A percentile compares a stretch with the other conserved stretches of the same genome.
phyloP scores from a whole-genome alignment of 108 stramenopile species.

The Stephanodiscus minutulus region DNA sequence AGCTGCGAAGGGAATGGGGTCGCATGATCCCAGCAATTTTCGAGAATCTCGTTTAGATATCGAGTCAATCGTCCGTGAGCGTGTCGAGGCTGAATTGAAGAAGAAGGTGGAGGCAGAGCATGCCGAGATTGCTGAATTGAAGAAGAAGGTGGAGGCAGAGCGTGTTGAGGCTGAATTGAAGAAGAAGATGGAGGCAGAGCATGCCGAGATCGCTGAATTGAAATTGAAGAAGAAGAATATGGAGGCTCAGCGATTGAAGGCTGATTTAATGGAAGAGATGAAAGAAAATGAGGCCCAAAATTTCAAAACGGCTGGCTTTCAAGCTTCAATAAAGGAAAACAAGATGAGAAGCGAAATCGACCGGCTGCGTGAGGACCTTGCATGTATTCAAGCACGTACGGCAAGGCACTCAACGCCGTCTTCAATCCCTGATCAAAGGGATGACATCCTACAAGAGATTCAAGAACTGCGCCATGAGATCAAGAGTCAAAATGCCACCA shows the following conservation, averaged over 20 bases:
- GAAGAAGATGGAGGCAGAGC: neutral
- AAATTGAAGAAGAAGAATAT: slow-evolving; percentile 4
- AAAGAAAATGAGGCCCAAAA: slow-evolving; percentile 3
- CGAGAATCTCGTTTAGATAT: slow-evolving; percentile 11
- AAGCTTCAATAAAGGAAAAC: slow-evolving; percentile 6
- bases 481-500: slow-evolving; percentile 5
- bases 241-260: neutral
- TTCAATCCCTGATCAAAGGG: neutral
- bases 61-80: slow-evolving; percentile 13
- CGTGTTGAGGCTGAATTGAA: slow-evolving; percentile 5
- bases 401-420: neutral
- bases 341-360: slow-evolving; percentile 17
- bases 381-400: slow-evolving; percentile 4
- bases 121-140: slow-evolving; percentile 23
- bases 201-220: slow-evolving; percentile 29
- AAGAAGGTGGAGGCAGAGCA: neutral
- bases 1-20: neutral
- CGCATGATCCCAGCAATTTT: neutral
- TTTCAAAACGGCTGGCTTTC: slow-evolving; percentile 4
- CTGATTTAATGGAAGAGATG: slow-evolving; percentile 2
- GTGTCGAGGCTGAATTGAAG: slow-evolving; percentile 29
- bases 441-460: slow-evolving; percentile 29
- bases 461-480: slow-evolving; percentile 24
- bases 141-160: neutral
- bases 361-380: slow-evolving; percentile 9